A percentile compares a stretch with the other conserved stretches of the same genome.
Conservation (phyloP, 768 basidiomycete species). For the Harrya chromipes region DNA sequence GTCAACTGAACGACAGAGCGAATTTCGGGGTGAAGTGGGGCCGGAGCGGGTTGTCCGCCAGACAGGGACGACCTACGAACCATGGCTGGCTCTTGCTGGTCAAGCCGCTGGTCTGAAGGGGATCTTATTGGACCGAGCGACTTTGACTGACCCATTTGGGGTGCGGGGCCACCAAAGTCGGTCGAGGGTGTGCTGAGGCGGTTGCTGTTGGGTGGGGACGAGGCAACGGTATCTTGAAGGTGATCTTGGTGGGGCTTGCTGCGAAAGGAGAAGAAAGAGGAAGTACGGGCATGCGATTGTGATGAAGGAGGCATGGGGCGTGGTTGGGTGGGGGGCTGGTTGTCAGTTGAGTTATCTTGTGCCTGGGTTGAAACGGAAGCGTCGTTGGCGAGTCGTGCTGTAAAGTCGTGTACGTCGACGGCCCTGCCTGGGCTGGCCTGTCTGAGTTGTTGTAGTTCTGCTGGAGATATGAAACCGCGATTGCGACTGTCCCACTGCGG, state of each 20-base stretch:
- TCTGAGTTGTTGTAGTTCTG: constrained; percentile 33
- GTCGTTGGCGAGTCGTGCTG: constrained; percentile 27
- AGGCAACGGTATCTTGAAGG: constrained; percentile 9
- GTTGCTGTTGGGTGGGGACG: constrained; percentile 15
- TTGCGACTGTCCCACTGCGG: constrained; percentile 36
- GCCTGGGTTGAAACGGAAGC: constrained; percentile 4
- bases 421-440: constrained; percentile 31
- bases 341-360: constrained; percentile 19
- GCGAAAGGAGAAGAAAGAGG: constrained; percentile 65
- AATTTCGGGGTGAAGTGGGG: constrained; percentile 75
- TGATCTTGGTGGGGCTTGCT: constrained; percentile 32
- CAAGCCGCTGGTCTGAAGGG: constrained; percentile 18
- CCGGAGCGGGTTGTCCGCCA: constrained; percentile 20
- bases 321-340: constrained; percentile 20
- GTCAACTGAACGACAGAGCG: constrained; percentile 74
- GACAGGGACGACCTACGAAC: constrained; percentile 20
- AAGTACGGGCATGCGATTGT: constrained; percentile 48
- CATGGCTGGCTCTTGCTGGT: constrained; percentile 21
- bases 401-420: constrained; percentile 33
- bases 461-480: constrained; percentile 34
- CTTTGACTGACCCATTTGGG: constrained; percentile 33
- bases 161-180: constrained; percentile 24
- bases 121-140: constrained; percentile 30
- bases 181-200: constrained; percentile 6
- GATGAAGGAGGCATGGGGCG: constrained; percentile 25